Evolutionary conservation across 805 yeast species (phyloP).

Genomic region (Lipomyces mesembrius): DNA sequence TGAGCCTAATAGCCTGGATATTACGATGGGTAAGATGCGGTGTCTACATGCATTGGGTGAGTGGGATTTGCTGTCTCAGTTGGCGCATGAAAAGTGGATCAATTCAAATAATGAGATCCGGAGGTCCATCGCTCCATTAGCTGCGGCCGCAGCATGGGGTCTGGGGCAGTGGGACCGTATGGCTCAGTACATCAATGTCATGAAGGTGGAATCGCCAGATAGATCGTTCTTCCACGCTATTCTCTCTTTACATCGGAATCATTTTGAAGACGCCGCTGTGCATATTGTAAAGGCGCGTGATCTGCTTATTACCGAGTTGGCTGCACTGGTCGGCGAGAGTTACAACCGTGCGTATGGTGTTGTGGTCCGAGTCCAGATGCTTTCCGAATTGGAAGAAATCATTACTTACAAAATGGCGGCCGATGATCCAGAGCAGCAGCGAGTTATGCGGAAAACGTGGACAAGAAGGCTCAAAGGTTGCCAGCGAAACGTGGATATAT

Average conservation of each 20-base stretch:
- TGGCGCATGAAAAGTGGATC: conserved; percentile 87
- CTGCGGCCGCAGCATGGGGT: conserved; percentile 99
- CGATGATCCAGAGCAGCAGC: conserved; percentile 77
- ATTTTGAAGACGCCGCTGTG: conserved; percentile 76
- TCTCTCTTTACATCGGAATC: conserved; percentile 79
- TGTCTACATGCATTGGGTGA: conserved; percentile 98
- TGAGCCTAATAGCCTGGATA: conserved; percentile 70
- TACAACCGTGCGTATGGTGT: conserved; percentile 96
- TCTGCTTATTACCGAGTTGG: conserved; percentile 85
- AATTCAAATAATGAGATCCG: conserved; percentile 71
- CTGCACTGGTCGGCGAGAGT: conserved; percentile 93
- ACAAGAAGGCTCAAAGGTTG: conserved; percentile 88
- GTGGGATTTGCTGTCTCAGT: conserved; percentile 88
- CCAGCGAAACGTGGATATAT: conserved; percentile 96
- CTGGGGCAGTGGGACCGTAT: conserved; percentile 95
- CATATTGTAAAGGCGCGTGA: conserved; percentile 88
- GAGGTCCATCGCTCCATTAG: conserved; percentile 90
- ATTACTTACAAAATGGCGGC: conserved; percentile 85
- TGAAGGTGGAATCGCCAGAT: conserved; percentile 92
- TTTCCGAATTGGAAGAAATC: conserved; percentile 95
- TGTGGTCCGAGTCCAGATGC: conserved; percentile 94
- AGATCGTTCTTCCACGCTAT: conserved; percentile 94
- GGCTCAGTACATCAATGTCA: conserved; percentile 86
- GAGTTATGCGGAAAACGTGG: conserved; percentile 88
- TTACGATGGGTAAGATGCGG: conserved; percentile 97